Conservation (phyloP, 192 early-diverging fungal species). For the Chytriomyces sp. region DNA sequence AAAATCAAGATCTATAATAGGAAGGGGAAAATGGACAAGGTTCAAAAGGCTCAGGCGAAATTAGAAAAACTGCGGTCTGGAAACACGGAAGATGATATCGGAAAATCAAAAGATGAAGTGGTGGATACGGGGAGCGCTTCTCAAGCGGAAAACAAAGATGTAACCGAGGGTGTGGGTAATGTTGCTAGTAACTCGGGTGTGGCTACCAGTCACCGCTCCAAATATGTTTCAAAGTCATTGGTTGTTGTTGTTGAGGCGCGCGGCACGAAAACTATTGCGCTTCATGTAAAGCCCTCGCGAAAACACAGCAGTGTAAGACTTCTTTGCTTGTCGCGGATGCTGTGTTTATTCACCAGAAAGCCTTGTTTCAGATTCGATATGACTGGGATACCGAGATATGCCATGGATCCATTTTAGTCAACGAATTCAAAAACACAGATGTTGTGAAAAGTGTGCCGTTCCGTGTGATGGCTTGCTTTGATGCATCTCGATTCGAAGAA, state of each 20-base stretch:
- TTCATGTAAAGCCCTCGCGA: constrained; percentile 61
- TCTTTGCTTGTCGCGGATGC: neutral
- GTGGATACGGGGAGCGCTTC: neutral
- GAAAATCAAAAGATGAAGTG: constrained; percentile 36
- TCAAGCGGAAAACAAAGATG: neutral
- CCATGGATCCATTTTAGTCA: constrained; percentile 67
- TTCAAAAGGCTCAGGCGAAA: constrained; percentile 78
- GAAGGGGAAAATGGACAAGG: constrained; percentile 87
- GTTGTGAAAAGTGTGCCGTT: constrained; percentile 72
- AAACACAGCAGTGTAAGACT: neutral
- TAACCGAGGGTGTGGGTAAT: neutral
- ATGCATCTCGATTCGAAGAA: constrained; percentile 19
- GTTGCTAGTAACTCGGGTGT: constrained; percentile 15
- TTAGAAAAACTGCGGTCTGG: constrained; percentile 71
- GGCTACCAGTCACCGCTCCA: constrained; percentile 29
- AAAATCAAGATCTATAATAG: constrained; percentile 95
- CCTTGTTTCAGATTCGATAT: neutral
- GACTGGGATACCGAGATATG: constrained; percentile 42
- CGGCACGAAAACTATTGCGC: constrained; percentile 67
- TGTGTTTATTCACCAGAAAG: neutral
- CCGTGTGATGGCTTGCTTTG: constrained; percentile 59
- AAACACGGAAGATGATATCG: constrained; percentile 47
- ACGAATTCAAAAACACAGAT: constrained; percentile 86
- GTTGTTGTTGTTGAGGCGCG: constrained; percentile 69
- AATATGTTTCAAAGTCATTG: constrained; percentile 36